Conservation (phyloP, 2,329 filamentous ascomycete species). For the Fusarium verrucosum region DNA sequence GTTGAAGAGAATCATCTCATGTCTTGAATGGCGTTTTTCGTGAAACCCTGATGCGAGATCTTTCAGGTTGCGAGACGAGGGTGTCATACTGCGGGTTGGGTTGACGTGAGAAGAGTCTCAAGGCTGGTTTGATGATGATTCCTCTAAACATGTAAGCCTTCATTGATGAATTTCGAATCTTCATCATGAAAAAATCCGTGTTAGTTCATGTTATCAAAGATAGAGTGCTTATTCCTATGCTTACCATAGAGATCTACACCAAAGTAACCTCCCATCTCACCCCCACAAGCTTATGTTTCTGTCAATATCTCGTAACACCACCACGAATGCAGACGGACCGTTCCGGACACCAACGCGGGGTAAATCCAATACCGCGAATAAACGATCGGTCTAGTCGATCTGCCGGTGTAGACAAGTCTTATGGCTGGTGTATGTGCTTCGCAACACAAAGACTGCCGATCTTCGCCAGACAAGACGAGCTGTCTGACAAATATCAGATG, state of each 20-base stretch:
- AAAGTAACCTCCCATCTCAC: neutral
- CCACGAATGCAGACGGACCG: slow-evolving; percentile 28
- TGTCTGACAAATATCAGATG: slow-evolving; percentile 7
- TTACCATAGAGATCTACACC: neutral
- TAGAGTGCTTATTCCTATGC: neutral
- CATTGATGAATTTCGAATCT: neutral
- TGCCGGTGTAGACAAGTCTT: slow-evolving; percentile 21
- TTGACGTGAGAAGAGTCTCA: neutral
- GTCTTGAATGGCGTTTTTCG: slow-evolving; percentile 10
- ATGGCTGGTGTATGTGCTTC: slow-evolving; percentile 19
- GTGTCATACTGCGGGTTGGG: neutral
- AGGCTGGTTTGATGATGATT: neutral
- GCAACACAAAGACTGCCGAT: neutral
- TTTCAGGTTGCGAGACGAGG: neutral
- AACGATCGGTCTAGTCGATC: slow-evolving; percentile 12
- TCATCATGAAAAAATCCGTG: neutral
- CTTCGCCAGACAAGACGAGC: neutral
- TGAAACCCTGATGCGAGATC: slow-evolving; percentile 5
- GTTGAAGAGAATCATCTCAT: slow-evolving; percentile 5
- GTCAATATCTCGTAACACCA: neutral
- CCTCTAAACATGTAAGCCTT: accelerated
- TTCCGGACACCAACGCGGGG: slow-evolving; percentile 21
- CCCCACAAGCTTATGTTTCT: neutral
- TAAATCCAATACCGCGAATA: neutral
- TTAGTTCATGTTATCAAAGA: neutral